Evolutionary conservation across 345 rosid genomes (phyloP).

Genomic region (Eucalyptus guilfoylei): DNA sequence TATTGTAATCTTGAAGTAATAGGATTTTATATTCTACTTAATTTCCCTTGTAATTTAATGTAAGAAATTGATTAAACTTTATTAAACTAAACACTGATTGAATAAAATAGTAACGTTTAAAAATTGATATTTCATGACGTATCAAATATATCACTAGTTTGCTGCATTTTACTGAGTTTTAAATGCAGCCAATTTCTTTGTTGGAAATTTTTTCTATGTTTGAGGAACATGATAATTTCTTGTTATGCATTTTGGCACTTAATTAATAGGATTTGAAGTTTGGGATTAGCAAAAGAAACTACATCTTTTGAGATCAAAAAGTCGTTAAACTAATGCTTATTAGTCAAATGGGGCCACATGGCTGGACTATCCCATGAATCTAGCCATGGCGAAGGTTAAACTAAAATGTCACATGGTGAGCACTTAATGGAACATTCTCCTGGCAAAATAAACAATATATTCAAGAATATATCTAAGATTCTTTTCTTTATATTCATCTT

Average conservation of each 20-base stretch:
- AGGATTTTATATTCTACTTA: neutral
- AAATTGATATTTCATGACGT: neutral
- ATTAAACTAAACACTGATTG: too few relatives aligned
- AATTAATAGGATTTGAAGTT: neutral
- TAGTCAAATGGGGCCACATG: neutral
- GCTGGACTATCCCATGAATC: neutral
- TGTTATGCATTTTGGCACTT: neutral
- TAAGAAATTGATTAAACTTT: neutral
- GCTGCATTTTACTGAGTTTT: neutral
- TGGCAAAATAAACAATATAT: neutral
- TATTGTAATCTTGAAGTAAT: neutral
- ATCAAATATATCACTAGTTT: neutral
- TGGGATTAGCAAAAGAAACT: neutral
- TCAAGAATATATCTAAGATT: too few relatives aligned
- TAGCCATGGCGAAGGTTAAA: neutral
- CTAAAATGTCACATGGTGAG: neutral
- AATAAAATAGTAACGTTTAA: too few relatives aligned
- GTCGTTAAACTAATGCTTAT: neutral
- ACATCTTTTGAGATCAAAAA: neutral
- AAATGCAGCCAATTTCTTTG: neutral
- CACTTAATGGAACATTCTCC: neutral
- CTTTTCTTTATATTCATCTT: neutral
- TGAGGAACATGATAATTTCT: neutral
- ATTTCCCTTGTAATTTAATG: neutral
- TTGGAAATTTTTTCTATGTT: neutral